phyloP scores from a whole-genome alignment of 2,329 filamentous ascomycete species.

The Myotisia sp. region DNA sequence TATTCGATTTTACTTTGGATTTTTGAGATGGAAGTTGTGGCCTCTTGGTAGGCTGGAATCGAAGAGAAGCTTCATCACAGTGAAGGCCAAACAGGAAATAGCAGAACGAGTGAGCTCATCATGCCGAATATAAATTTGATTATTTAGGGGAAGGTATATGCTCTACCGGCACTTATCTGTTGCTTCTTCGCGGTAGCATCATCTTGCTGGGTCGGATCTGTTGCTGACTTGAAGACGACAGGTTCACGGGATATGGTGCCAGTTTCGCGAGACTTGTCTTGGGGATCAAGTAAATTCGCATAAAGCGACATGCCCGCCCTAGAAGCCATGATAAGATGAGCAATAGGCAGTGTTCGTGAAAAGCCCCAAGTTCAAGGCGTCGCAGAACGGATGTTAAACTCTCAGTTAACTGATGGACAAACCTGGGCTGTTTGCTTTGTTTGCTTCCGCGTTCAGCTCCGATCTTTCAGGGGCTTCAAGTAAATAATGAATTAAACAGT shows the following conservation, averaged over 20 bases:
- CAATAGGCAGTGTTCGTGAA: conserved; percentile 14
- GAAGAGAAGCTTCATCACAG: conserved; percentile 50
- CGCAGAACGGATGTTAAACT: no score
- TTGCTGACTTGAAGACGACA: conserved; percentile 51
- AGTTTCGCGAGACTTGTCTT: conserved; percentile 28
- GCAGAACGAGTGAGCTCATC: conserved; percentile 36
- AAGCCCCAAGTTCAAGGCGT: no score
- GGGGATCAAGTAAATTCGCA: conserved; percentile 60
- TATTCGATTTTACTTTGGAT: conserved; percentile 47
- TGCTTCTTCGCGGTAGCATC: conserved; percentile 48
- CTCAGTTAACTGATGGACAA: no score
- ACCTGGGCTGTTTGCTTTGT: not conserved
- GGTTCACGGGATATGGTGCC: conserved; percentile 63
- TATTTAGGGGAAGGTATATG: conserved; percentile 22
- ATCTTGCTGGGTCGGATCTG: conserved; percentile 34
- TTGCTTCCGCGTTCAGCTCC: not conserved
- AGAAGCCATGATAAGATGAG: conserved; percentile 6
- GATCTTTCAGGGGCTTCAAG: no score
- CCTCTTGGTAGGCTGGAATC: conserved; percentile 75
- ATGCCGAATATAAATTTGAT: no score
- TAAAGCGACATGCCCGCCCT: conserved; percentile 54
- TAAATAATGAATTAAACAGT: no score
- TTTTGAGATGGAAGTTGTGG: conserved; percentile 52
- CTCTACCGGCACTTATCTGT: conserved; percentile 49
- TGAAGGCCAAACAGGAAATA: no score